Percentiles rank a stretch among this genome's conserved stretches.
Conservation (phyloP, 768 basidiomycete species). For the Sporobolomyces pararoseus region DNA sequence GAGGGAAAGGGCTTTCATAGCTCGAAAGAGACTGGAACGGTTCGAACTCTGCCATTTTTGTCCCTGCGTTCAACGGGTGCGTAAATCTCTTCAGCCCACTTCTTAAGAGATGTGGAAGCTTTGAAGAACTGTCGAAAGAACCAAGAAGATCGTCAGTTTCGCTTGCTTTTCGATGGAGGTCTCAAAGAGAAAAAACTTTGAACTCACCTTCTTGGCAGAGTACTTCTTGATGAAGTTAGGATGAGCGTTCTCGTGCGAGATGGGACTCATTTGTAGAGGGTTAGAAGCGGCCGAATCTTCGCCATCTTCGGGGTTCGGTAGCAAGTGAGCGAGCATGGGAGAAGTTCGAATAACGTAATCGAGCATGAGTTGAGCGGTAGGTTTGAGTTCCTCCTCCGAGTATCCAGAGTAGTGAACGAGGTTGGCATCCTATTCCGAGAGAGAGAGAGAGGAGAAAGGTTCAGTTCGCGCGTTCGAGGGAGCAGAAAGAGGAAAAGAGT, state of each 20-base stretch:
- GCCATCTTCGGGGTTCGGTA: slow-evolving; percentile 6
- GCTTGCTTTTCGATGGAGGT: rapidly evolving
- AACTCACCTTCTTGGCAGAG: slow-evolving; percentile 60
- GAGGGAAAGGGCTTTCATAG: background rate
- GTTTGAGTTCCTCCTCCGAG: slow-evolving; percentile 70
- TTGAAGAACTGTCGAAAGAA: slow-evolving; percentile 60
- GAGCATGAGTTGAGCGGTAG: slow-evolving; percentile 78
- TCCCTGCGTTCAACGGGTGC: background rate
- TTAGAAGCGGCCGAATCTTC: slow-evolving; percentile 9
- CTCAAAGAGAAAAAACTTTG: no score
- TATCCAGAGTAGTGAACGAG: slow-evolving; percentile 84
- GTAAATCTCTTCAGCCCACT: slow-evolving; percentile 74
- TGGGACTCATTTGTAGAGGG: slow-evolving; percentile 41
- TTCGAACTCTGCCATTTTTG: background rate
- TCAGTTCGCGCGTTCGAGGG: no score
- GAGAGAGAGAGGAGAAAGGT: background rate
- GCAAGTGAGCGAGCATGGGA: slow-evolving; percentile 20
- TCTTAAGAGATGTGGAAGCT: slow-evolving; percentile 76
- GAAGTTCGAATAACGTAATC: slow-evolving; percentile 65
- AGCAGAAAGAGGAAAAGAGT: background rate
- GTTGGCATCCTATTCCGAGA: slow-evolving; percentile 63
- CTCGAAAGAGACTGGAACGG: background rate
- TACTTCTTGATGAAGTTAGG: slow-evolving; percentile 86
- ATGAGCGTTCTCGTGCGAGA: slow-evolving; percentile 54
- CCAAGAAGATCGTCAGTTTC: background rate